Evolutionary conservation across 495 filamentous ascomycete genomes (phyloP).

Genomic region (Poronia punctata): DNA sequence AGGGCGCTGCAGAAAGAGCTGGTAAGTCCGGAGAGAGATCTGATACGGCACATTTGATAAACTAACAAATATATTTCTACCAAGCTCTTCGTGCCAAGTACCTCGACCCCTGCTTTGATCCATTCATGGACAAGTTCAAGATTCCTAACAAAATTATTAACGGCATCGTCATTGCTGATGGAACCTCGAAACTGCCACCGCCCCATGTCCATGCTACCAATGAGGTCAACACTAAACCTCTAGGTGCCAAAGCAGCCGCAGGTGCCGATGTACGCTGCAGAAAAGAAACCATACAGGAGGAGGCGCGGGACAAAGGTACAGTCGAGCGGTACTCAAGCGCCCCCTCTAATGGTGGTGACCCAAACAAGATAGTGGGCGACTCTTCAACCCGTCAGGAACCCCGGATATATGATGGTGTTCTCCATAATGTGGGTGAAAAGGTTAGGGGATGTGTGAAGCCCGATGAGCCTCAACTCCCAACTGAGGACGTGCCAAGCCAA

Average conservation of each 20-base stretch:
- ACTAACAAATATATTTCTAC: too few relatives aligned
- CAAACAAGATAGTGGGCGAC: not conserved
- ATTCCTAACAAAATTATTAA: conserved; percentile 8
- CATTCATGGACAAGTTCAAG: conserved; percentile 8
- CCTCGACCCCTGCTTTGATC: too few relatives aligned
- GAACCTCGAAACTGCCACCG: conserved; percentile 5
- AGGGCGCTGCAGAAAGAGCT: too few relatives aligned
- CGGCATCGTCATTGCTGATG: conserved; percentile 17
- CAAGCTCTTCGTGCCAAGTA: too few relatives aligned
- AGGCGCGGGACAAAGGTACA: not conserved
- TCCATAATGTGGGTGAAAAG: conserved; percentile 2
- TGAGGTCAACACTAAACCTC: not conserved
- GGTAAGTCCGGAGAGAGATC: too few relatives aligned
- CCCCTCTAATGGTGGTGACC: conserved; percentile 3
- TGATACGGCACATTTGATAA: too few relatives aligned
- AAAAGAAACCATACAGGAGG: too few relatives aligned
- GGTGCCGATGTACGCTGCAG: too few relatives aligned
- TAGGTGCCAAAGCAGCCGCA: not conserved
- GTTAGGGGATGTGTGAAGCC: conserved; percentile 5
- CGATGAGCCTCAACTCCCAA: not conserved
- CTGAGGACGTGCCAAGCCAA: not conserved
- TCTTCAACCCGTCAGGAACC: not conserved
- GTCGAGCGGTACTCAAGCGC: conserved; percentile 5
- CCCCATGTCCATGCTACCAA: not conserved
- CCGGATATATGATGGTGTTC: conserved; percentile 2